Percentiles rank a stretch among this genome's conserved stretches.
Evolutionary conservation across 1,284 basidiomycete genomes (phyloP).

Genomic region (Stygiomarasmius scandens): DNA sequence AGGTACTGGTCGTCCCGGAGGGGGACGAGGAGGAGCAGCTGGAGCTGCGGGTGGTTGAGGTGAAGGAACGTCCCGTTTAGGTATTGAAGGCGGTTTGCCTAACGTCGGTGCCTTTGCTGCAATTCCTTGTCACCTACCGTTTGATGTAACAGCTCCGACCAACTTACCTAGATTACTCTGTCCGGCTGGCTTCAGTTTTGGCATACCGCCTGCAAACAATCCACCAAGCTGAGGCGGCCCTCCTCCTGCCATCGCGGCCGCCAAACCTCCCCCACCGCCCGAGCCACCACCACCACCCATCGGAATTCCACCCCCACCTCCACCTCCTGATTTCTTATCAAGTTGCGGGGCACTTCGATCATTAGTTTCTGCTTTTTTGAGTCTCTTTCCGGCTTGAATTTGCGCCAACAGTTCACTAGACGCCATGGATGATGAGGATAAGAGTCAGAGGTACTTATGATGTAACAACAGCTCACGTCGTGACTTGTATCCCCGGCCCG

Average conservation of each 20-base stretch:
- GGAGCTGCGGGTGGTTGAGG: slow-evolving; percentile 27
- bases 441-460: neutral
- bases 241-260: slow-evolving; percentile 35
- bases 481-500: too few relatives aligned
- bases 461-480: too few relatives aligned
- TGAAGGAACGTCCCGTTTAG: slow-evolving; percentile 45
- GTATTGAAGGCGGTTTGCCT: slow-evolving; percentile 69
- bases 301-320: slow-evolving; percentile 38
- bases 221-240: slow-evolving; percentile 82
- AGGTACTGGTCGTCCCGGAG: slow-evolving; percentile 26
- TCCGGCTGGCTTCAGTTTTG: slow-evolving; percentile 82
- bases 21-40: slow-evolving; percentile 25
- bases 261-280: slow-evolving; percentile 28
- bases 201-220: slow-evolving; percentile 89
- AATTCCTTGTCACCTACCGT: neutral
- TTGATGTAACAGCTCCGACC: slow-evolving; percentile 1
- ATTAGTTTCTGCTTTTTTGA: slow-evolving; percentile 82
- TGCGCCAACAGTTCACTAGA: slow-evolving; percentile 71
- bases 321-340: slow-evolving; percentile 53
- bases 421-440: slow-evolving; percentile 50
- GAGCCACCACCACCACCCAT: slow-evolving; percentile 43
- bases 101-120: slow-evolving; percentile 64
- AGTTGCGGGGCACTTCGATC: slow-evolving; percentile 78
- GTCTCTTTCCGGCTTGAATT: slow-evolving; percentile 77
- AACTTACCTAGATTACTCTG: slow-evolving; percentile 56